phyloP scores from a whole-genome alignment of 179 eudicot genomes.

The Vitellaria paradoxa region DNA sequence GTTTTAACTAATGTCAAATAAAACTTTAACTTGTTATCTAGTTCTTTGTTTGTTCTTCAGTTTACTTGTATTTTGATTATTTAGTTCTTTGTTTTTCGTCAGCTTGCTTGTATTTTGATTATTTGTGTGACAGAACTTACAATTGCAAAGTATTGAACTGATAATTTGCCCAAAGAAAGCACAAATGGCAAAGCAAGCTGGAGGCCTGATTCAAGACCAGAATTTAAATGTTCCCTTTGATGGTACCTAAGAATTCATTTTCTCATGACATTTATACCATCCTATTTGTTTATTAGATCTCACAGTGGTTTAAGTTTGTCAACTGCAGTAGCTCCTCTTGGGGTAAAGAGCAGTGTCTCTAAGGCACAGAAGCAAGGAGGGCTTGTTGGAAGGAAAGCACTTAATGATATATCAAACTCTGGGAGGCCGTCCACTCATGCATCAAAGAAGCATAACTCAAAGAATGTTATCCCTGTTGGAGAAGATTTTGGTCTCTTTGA shows the following conservation, averaged over 20 bases:
- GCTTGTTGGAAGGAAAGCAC: conserved; percentile 55
- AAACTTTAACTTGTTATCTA: background rate
- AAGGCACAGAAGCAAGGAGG: conserved; percentile 35
- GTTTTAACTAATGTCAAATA: background rate
- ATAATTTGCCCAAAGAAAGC: background rate
- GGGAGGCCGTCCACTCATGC: conserved; percentile 40
- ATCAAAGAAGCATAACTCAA: conserved; percentile 27
- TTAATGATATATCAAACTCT: conserved; percentile 74
- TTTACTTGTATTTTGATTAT: background rate
- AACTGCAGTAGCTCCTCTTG: conserved; percentile 29
- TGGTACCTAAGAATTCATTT: conserved; percentile 22
- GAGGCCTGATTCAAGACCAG: conserved; percentile 41
- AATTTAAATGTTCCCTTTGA: conserved; percentile 32
- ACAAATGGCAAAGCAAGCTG: conserved; percentile 39
- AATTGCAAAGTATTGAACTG: background rate
- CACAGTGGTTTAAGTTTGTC: background rate
- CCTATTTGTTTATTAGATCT: no score
- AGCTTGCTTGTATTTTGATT: no score
- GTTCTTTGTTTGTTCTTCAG: background rate
- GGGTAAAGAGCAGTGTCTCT: conserved; percentile 25
- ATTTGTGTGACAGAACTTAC: background rate
- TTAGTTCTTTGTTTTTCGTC: no score
- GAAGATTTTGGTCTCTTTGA: conserved; percentile 28
- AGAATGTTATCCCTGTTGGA: conserved; percentile 28
- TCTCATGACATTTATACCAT: background rate